Evolutionary conservation across 345 rosid species (phyloP).

Genomic region (Draba incana): DNA sequence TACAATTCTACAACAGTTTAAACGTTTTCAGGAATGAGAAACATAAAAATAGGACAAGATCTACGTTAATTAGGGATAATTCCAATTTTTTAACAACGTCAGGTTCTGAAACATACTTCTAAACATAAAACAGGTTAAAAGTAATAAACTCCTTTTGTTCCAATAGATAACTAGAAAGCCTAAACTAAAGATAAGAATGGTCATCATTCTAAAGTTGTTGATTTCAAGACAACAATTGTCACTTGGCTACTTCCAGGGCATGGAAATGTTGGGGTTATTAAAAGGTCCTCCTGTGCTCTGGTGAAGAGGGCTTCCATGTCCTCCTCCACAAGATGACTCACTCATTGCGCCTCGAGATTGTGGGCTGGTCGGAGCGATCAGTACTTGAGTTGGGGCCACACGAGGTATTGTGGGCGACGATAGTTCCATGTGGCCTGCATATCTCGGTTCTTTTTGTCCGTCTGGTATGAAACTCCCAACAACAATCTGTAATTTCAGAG

Average conservation of each 20-base stretch:
- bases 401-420: constrained; percentile 22
- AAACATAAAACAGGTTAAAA: constrained; percentile 14
- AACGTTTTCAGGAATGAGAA: constrained; percentile 15
- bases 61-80: constrained; percentile 21
- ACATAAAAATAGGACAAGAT: constrained; percentile 3
- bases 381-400: constrained; percentile 24
- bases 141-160: not conserved
- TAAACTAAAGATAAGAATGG: constrained; percentile 17
- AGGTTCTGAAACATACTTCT: constrained; percentile 16
- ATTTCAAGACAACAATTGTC: not conserved
- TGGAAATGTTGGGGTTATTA: constrained; percentile 52
- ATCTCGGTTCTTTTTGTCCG: constrained; percentile 51
- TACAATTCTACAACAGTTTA: constrained; percentile 11
- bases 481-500: constrained; percentile 51
- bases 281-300: constrained; percentile 53
- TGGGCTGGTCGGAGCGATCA: constrained; percentile 51
- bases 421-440: constrained; percentile 45
- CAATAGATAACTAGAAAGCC: constrained; percentile 12
- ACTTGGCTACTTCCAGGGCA: constrained; percentile 59
- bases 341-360: constrained; percentile 60
- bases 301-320: constrained; percentile 62
- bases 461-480: constrained; percentile 70
- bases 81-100: constrained; percentile 10
- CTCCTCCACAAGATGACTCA: constrained; percentile 57
- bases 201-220: constrained; percentile 18